Base-by-base conservation (phyloP, 176 grass and related monocot species). In the Chrysopogon serrulatus region DNA sequence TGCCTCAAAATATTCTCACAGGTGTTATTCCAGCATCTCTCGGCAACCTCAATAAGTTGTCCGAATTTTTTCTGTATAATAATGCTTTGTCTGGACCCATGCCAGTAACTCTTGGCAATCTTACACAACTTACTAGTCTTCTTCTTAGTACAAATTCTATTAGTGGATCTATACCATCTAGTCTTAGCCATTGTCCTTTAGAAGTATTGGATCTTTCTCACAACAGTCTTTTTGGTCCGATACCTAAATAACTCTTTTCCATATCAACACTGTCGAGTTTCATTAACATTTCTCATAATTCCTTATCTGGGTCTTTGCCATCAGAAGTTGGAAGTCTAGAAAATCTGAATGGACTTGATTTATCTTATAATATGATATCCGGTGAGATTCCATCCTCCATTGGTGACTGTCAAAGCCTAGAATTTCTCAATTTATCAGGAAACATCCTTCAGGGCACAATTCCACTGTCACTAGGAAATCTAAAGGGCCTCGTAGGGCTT, bases 331-430 rank as follows among this genome's bases (percentile, higher is more conserved):
- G 82, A 8, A 79, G 40, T 40, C 77, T 85, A 17, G 70, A 53
- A 19, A 88, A 82, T 62, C 21, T 91, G 28, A 34, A 2, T 14
- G 17, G 21, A 10, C 19, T 94, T 1, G 73, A 88, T 74, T 47
- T 94, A 27, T 91, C 92, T 7, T 14, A 61, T 28, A 94, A 94
- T 33, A 84, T 21, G 80, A 53, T 91, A 14, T 88, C 86, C 35
- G 79, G 86, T 56, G 57, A 77, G 60, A 83, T 94, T 77, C 83
- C 92, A 42, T 13, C 41, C 10, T 76, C 73, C 13, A 88, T 94
- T 2, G 86, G 80, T 8, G 79, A 76, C 18, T 88, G 74, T 1
- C 48, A 76, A 57, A 70, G 80, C 40, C 56, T 94, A 15, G 68
- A 86, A 13, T 47, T 64, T 24, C 69, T 91, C 78, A 32, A 88